Base-by-base conservation (phyloP, 352 stramenopile genomes). In the Phytophthora aleatoria region DNA sequence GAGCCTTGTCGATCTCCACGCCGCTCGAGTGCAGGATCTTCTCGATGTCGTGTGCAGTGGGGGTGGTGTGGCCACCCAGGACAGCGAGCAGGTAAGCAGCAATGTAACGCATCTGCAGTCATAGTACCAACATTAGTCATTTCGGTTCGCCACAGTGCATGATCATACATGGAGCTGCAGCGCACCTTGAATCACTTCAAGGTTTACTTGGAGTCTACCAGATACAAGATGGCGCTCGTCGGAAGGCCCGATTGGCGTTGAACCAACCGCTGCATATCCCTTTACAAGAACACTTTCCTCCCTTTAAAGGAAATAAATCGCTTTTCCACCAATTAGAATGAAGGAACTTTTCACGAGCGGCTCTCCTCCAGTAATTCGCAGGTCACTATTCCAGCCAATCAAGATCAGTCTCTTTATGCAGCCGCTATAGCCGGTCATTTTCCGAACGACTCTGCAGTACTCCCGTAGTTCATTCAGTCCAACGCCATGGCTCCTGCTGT, bases 71-170 rank as follows among this genome's bases (percentile, higher is more conserved):
- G 66, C 96, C 96, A 66, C 91, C 95, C 57, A 99, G 83, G 71
- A 96, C 95, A 83, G 95, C 95, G 65, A 99, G 84, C 61, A 99
- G 79, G 85, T 98, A 97, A 68, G 96, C 96, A 87, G 95, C 92
- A 92, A 98, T 92, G 95, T 98, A 97, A 92, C 91, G 85, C 96
- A 99, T 99, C 85, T 97, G 70, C 56, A 45, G 13, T 56, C 9
- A 54, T 30, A 31, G 33, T 45, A 44, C 13, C 39, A 58, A 47
- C 55, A 64, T 59, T 39, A 64, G 55, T 56, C 54, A 60, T 44
- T 41, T 43, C 13, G 9, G 12, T 27, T 26, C 16, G 5, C 2
- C 15, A 28, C 12, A 11, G 9, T 15, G 12, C 16, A 36, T 41
- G 12, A 5, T n/a, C 5, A 52, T 20, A 27, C 10, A n/a, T 4